phyloP scores from a whole-genome alignment of 2,329 filamentous ascomycete species.

The Ophiostoma ulmi region DNA sequence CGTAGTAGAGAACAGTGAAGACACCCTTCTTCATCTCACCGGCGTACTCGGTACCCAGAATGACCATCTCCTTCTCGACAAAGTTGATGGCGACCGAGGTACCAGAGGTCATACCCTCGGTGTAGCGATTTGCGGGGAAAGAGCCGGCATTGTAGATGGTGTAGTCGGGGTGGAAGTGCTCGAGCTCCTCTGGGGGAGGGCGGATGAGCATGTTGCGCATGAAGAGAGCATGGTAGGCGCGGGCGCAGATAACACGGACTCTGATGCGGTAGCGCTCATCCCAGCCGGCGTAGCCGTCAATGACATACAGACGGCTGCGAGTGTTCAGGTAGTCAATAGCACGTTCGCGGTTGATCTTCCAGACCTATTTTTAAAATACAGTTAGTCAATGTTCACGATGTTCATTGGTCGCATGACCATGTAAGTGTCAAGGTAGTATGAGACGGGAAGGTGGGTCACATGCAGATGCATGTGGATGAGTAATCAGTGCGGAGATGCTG shows the following conservation, averaged over 20 bases:
- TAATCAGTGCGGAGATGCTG: constrained; percentile 6
- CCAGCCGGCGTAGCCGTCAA: constrained; percentile 97
- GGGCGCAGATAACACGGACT: constrained; percentile 95
- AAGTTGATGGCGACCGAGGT: constrained; percentile 99
- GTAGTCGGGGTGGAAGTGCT: constrained; percentile 98
- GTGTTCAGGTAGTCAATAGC: constrained; percentile 99
- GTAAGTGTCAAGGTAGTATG: not conserved
- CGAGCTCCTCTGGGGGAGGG: constrained; percentile 81
- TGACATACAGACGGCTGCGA: constrained; percentile 94
- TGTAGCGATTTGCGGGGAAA: constrained; percentile 98
- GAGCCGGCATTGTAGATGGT: constrained; percentile 99
- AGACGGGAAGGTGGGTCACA: not conserved
- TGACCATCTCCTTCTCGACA: constrained; percentile 99
- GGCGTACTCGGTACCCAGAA: constrained; percentile 96
- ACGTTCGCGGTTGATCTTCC: constrained; percentile 99
- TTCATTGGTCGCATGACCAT: not conserved
- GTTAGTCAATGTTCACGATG: not conserved
- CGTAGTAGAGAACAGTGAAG: constrained; percentile 99
- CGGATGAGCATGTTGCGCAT: constrained; percentile 99
- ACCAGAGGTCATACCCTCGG: constrained; percentile 95
- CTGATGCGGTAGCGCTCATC: constrained; percentile 97
- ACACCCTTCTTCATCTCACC: constrained; percentile 98
- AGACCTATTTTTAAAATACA: constrained; percentile 59
- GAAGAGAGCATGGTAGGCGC: constrained; percentile 98
- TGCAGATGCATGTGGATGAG: constrained; percentile 15